Evolutionary conservation across 2,329 filamentous ascomycete species (phyloP), one percentile per base, ranked within the genome.

Genomic region (Colletotrichum sp.): DNA sequence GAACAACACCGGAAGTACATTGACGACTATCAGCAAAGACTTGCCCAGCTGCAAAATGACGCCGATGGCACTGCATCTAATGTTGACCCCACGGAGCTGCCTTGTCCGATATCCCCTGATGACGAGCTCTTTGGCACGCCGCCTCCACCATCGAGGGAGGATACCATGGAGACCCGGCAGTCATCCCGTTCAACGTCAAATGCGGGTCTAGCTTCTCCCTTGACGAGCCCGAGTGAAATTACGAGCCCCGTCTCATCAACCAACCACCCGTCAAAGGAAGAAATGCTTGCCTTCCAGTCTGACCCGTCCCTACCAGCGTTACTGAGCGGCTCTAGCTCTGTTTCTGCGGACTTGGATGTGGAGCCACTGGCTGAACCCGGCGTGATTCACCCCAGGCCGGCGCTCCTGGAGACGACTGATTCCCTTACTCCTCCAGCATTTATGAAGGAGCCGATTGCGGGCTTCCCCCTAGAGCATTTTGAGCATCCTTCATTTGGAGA

Each of bases 231-330:
- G 0, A 90, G 89, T 79, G 90, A 91, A 69, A 83, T 87, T 3
- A 84, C 86, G 6, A 90, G 89, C 76, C 89, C 90, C 6, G 83
- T 88, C 7, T 87, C 85, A 24, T 83, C 85, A 4, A 74, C 83
- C 68, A 85, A 85, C 59, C 81, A 81, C 8, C 82, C 84, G 6
- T 83, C 83, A 26, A 86, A 86, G 75, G 88, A 89, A 7, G 85
- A 87, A 10, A 89, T 89, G 79, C 79, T 89, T 18, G 86, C 85
- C 4, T 93, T 92, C 81, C 90, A 90, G 71, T 93, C 92, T 4
- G 92, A 93, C 68, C 92, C 91, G 0, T 93, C 92, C 7, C 83
- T 93, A 4, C 92, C 92, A 13, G 91, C 92, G 8, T 84, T 93
- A 9, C 85, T 93, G 13, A 93, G 92, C 72, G 90, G 92, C 13